Evolutionary conservation across 169 alveolate genomes (phyloP), one percentile per base, ranked within the genome.

Genomic region (Plasmodium vivax): DNA sequence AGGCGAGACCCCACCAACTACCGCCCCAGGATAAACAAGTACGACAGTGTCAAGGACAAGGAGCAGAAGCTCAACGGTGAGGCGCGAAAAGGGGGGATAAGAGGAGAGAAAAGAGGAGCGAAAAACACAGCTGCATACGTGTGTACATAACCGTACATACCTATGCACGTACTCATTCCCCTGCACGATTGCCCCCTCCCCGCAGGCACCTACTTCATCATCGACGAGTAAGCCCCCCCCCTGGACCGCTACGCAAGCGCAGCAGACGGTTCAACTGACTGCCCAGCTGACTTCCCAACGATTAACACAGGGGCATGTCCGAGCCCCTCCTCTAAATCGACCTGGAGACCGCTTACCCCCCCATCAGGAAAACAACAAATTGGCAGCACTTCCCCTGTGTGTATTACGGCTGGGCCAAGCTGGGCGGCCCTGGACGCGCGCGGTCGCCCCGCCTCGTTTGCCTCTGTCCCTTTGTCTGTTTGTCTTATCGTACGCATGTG

Each of bases 21-120:
- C 97, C 97, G 99, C 79, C 99, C 99, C 1, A 98, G 99, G 87
- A 99, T 99, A 93, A 99, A 99, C 97, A 99, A 99, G 95, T 90
- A 97, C 32, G 99, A 98, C 71, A 98, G 99, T 47, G 98, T 98
- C 83, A 98, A 99, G 96, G 99, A 99, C 95, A 99, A 98, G 96
- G 99, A 99, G 94, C 99, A 99, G 96, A 99, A 99, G 54, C 38
- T 90, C 23, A 90, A 90, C 47, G 94, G 94, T 90, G 80, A 10
- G 3, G 0, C 34, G 4, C 38, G 14, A 1, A 12, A 51, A 3
- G 62, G 0, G 6, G 45, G 7, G 45, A 38, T 8, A 38, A 3
- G 45, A 4, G 45, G 7, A 38, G 45, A 77, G 36, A 77, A 19
- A 41, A 1, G 41, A 27, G 14, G 23, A n/a, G 34, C 1, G 23